Evolutionary conservation across 176 grass and related monocot species (phyloP).

Genomic region (Oropetium thomaeum): DNA sequence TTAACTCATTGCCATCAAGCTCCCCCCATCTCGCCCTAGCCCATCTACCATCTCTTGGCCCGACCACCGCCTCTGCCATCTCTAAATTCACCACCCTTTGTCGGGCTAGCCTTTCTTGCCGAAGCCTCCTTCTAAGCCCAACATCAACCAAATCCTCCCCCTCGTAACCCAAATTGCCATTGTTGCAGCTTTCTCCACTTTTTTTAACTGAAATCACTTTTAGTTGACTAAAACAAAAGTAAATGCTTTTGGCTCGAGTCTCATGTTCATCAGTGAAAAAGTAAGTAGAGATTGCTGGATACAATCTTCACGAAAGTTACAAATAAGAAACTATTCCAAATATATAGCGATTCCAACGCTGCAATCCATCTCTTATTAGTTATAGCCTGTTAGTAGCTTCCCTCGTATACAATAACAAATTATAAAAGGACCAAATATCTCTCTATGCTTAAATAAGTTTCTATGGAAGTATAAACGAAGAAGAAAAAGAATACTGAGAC

Average conservation of each 20-base stretch:
- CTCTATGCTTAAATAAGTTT: slow-evolving; percentile 5
- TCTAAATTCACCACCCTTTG: no score
- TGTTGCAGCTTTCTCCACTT: no score
- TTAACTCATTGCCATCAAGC: no score
- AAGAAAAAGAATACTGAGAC: slow-evolving; percentile 3
- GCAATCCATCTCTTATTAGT: background rate
- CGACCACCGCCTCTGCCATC: no score
- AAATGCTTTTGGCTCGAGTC: background rate
- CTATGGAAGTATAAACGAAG: background rate
- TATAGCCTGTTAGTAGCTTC: background rate
- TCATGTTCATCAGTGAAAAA: background rate
- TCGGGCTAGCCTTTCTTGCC: no score
- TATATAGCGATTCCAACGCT: background rate
- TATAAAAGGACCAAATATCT: background rate
- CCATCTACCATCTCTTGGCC: no score
- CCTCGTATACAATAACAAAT: background rate
- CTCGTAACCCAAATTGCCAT: no score
- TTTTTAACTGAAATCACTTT: no score
- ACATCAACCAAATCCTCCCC: no score
- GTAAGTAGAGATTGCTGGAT: background rate
- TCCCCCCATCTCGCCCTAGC: no score
- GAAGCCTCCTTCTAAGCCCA: no score
- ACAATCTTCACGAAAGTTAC: background rate
- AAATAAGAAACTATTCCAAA: background rate
- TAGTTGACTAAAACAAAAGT: no score